A percentile compares a stretch with the other conserved stretches of the same genome.
Evolutionary conservation across 2,329 filamentous ascomycete species (phyloP).

Genomic region (Chalara sp.): DNA sequence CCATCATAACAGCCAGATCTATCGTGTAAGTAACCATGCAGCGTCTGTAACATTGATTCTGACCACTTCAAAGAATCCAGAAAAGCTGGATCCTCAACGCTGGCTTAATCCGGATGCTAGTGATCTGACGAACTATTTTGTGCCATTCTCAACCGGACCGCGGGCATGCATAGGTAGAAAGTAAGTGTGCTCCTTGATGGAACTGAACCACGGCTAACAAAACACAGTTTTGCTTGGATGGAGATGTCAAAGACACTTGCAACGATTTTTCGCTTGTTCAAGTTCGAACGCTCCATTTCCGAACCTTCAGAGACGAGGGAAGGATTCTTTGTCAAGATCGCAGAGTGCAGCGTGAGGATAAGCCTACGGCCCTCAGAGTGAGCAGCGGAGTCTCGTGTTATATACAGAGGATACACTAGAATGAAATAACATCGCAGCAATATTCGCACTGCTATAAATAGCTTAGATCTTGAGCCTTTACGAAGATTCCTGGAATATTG

Average conservation of each 20-base stretch:
- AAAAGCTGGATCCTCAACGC: constrained; percentile 1
- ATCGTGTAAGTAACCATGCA: neutral
- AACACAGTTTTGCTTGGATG: neutral
- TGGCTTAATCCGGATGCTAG: neutral
- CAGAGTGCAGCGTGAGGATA: no score
- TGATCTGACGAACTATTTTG: neutral
- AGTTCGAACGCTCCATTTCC: no score
- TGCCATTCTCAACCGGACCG: neutral
- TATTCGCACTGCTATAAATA: no score
- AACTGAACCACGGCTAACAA: neutral
- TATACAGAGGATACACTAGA: no score
- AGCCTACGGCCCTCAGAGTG: no score
- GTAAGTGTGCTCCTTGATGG: neutral
- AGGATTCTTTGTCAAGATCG: no score
- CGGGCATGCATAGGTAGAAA: neutral
- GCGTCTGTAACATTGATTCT: neutral
- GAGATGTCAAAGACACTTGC: neutral
- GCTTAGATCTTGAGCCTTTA: no score
- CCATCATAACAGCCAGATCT: neutral
- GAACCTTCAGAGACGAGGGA: no score
- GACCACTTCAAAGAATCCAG: neutral
- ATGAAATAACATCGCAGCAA: no score
- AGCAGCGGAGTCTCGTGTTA: no score
- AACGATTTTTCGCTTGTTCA: no score
- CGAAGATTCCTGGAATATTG: no score